Base-by-base conservation (phyloP, 2,329 filamentous ascomycete species). In the Aureobasidium pullulans region DNA sequence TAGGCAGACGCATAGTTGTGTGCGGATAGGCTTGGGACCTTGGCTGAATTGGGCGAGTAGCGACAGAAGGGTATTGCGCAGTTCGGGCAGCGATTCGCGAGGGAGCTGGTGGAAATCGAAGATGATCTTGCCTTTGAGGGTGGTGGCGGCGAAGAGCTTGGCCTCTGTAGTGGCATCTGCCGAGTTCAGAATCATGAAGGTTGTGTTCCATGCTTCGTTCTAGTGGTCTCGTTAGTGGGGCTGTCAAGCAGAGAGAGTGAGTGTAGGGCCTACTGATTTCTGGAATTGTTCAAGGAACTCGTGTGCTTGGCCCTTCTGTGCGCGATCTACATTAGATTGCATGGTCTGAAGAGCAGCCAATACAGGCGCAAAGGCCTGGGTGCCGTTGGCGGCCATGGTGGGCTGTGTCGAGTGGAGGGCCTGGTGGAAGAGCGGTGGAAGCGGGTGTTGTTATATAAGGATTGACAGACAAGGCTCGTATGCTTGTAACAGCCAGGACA, bases 101-200 rank as follows among this genome's bases (percentile, higher is more conserved):
- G 91, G 86, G 54, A 99, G 83, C 78, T 97, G 93, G 64, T 93
- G 83, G 57, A 97, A 84, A 76, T 99, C 94, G 74, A 96, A 99
- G 65, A 92, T 92, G 67, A 99, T 96, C 94, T 99, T 99, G 80
- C 94, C 94, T 78, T 96, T 96, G 70, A 99, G 79, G 56, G 94
- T 99, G 48, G 93, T 97, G 61, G 94, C 94, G 48, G 94, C 94
- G 74, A 99, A 99, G 62, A 99, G 80, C 72, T 94, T 94, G 29
- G 90, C 89, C 73, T 96, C 91, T 53, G 88, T 81, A 63, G 92
- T 87, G 59, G 88, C 84, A 64, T 87, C 81, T 52, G 78, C 70
- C 15, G 90, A 89, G 73, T 96, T 90, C 63, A 99, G 79, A 63
- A 99, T 89, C 57, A 86, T 84, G 72, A 96, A 87, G 63, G 91